Conservation (phyloP, 2,329 filamentous ascomycete species). For the Pseudopyrenochaeta lycopersici region DNA sequence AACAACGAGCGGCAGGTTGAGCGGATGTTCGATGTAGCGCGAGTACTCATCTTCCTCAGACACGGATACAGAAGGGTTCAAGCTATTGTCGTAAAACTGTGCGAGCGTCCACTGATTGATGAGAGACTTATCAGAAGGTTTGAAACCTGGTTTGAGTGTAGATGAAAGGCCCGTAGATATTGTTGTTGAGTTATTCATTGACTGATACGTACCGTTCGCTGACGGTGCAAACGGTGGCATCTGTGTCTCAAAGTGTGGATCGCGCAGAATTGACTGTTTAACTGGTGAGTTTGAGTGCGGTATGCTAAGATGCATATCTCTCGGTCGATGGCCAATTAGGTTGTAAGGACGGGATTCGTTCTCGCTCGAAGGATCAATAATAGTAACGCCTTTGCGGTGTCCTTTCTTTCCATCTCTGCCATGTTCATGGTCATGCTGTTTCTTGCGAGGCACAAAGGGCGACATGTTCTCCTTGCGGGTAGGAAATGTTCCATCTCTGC, state of each 20-base stretch:
- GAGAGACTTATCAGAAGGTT: constrained; percentile 77
- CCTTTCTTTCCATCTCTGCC: constrained; percentile 71
- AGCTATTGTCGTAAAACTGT: constrained; percentile 83
- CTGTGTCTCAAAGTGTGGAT: constrained; percentile 47
- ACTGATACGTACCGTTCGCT: constrained; percentile 26
- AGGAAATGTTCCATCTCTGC: constrained; percentile 76
- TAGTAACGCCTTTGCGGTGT: constrained; percentile 72
- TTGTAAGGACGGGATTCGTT: constrained; percentile 31
- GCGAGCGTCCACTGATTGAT: constrained; percentile 89
- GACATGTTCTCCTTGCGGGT: constrained; percentile 83
- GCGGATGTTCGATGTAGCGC: constrained; percentile 86
- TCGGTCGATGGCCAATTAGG: constrained; percentile 27
- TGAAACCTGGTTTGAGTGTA: constrained; percentile 41
- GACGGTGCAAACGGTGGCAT: constrained; percentile 29
- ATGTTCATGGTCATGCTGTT: constrained; percentile 57
- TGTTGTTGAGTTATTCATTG: constrained; percentile 38
- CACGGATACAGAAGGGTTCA: constrained; percentile 81
- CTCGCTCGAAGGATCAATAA: constrained; percentile 67
- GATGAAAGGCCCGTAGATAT: constrained; percentile 38
- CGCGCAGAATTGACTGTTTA: constrained; percentile 55
- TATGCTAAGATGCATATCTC: constrained; percentile 31
- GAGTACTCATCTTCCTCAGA: constrained; percentile 86
- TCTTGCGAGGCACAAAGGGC: constrained; percentile 79
- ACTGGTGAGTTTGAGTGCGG: constrained; percentile 45
- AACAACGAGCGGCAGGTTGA: constrained; percentile 84